Percentiles rank a stretch among this genome's conserved stretches.
Evolutionary conservation across 2,329 filamentous ascomycete genomes (phyloP).

Genomic region (Colletotrichum sp.): DNA sequence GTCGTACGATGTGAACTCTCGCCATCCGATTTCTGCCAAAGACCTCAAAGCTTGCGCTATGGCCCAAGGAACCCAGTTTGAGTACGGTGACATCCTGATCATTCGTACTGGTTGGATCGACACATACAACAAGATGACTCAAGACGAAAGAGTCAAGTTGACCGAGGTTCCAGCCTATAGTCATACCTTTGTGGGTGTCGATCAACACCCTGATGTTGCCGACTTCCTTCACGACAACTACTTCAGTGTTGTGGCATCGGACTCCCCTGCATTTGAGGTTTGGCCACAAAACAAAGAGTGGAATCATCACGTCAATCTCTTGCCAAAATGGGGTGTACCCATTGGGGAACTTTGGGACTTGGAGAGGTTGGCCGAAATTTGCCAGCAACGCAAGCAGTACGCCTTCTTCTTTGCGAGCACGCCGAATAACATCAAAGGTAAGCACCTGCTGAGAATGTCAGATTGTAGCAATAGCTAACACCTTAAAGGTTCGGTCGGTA

Average conservation of each 20-base stretch:
- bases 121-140: neutral
- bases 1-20: neutral
- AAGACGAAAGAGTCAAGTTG: neutral
- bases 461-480: neutral
- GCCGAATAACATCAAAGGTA: neutral
- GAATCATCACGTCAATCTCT: neutral
- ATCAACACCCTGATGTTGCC: neutral
- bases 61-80: neutral
- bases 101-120: neutral
- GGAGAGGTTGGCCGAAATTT: neutral
- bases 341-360: neutral
- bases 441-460: neutral
- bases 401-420: neutral
- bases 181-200: neutral
- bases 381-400: neutral
- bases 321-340: neutral
- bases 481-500: neutral
- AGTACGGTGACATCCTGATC: neutral
- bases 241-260: neutral
- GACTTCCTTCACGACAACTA: neutral
- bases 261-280: neutral
- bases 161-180: neutral
- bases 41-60: neutral
- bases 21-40: neutral
- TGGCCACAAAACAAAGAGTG: neutral